Conservation (phyloP, 352 stramenopile genomes). For the Phytophthora ramorum region DNA sequence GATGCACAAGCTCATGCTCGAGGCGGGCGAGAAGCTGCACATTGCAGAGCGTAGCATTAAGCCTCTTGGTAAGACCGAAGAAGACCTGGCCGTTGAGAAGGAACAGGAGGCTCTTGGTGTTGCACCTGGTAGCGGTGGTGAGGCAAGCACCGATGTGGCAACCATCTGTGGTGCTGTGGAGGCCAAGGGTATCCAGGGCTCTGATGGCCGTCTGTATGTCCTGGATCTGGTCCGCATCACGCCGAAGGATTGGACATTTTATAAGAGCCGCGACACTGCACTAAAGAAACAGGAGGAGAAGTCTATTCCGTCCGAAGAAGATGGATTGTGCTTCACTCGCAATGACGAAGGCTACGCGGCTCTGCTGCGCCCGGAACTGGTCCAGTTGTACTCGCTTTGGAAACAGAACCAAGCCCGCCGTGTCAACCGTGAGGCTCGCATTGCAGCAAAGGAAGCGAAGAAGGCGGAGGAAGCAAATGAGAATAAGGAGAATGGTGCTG, state of each 20-base stretch:
- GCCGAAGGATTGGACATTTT: constrained; percentile 95
- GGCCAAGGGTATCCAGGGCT: constrained; percentile 96
- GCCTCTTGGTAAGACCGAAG: constrained; percentile 69
- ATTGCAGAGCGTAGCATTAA: constrained; percentile 89
- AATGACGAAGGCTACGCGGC: constrained; percentile 90
- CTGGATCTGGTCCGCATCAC: constrained; percentile 96
- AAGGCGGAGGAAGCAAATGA: constrained; percentile 41
- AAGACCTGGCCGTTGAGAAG: constrained; percentile 44
- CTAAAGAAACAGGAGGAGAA: constrained; percentile 29
- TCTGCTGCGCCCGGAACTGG: constrained; percentile 93
- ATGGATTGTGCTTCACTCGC: constrained; percentile 70
- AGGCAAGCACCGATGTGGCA: constrained; percentile 65
- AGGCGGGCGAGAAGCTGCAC: constrained; percentile 86
- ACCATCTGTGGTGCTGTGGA: constrained; percentile 93
- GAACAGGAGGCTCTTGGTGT: constrained; percentile 39
- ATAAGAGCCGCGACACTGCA: constrained; percentile 49
- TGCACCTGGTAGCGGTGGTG: constrained; percentile 43
- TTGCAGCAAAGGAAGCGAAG: constrained; percentile 58
- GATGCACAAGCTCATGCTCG: constrained; percentile 92
- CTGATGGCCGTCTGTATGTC: constrained; percentile 94
- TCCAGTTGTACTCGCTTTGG: constrained; percentile 91
- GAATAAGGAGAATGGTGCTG: constrained; percentile 24
- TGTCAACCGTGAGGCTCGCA: constrained; percentile 56
- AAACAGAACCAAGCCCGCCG: constrained; percentile 88
- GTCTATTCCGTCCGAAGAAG: constrained; percentile 30